phyloP scores from a whole-genome alignment of 179 eudicot genomes.

The Spinacia oleracea region DNA sequence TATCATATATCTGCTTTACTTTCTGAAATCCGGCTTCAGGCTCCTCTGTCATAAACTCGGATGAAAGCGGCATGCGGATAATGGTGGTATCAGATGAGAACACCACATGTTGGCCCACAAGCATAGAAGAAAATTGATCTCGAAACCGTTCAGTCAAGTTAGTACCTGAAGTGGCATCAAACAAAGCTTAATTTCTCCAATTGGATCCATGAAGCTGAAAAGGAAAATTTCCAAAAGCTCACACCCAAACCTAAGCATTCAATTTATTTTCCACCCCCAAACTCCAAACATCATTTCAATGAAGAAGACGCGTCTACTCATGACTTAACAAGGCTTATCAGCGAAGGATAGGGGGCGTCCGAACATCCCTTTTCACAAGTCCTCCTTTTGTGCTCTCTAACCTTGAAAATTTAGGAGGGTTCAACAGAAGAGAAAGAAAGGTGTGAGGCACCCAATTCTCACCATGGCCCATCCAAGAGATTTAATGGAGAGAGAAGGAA shows the following conservation, averaged over 20 bases:
- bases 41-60: conserved; percentile 56
- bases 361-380: too few relatives aligned
- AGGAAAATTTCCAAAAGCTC: neutral
- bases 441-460: too few relatives aligned
- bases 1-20: conserved; percentile 56
- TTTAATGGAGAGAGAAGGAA: too few relatives aligned
- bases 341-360: too few relatives aligned
- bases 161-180: conserved; percentile 56
- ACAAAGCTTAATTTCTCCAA: neutral
- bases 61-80: conserved; percentile 91
- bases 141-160: conserved; percentile 76
- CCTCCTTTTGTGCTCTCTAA: too few relatives aligned
- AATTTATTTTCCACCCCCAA: too few relatives aligned
- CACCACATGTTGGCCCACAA: conserved; percentile 61
- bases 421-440: too few relatives aligned
- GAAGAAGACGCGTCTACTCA: too few relatives aligned
- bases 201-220: neutral
- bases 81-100: conserved; percentile 65
- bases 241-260: neutral
- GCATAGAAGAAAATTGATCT: conserved; percentile 90
- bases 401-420: too few relatives aligned
- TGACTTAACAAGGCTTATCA: too few relatives aligned
- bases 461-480: too few relatives aligned
- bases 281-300: too few relatives aligned
- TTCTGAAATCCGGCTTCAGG: conserved; percentile 54